Percentiles rank a stretch among this genome's conserved stretches.
phyloP scores from a whole-genome alignment of 1,284 basidiomycete genomes.

The Rhodofomes roseus region DNA sequence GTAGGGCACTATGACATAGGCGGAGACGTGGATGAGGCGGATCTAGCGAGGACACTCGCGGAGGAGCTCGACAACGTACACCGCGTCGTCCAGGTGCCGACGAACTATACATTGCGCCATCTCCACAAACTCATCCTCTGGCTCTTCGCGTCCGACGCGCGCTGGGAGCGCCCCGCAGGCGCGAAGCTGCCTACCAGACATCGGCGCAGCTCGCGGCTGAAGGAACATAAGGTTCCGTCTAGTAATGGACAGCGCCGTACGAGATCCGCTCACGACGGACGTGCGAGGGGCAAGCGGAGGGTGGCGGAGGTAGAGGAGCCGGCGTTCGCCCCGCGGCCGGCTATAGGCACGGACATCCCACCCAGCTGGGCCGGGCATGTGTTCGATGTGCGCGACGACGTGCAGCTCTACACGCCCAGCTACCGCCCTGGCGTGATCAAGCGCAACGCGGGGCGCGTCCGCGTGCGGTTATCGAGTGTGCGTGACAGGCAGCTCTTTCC shows the following conservation, averaged over 20 bases:
- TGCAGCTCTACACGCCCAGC: conserved; percentile 35
- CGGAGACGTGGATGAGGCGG: not conserved
- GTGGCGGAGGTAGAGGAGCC: not conserved
- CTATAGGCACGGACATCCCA: conserved; percentile 6
- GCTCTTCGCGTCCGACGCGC: conserved; percentile 46
- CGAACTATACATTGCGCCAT: conserved; percentile 66
- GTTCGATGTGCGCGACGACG: conserved; percentile 53
- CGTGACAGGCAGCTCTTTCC: conserved; percentile 52
- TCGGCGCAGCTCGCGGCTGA: conserved; percentile 7
- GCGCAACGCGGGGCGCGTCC: conserved; percentile 41
- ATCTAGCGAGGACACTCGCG: conserved; percentile 16
- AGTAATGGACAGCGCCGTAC: not conserved
- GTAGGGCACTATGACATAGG: not conserved
- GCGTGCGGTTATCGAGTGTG: conserved; percentile 51
- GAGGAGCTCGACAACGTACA: conserved; percentile 41
- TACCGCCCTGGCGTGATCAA: conserved; percentile 52
- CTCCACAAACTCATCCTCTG: conserved; percentile 60
- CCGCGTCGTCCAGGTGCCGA: conserved; percentile 64
- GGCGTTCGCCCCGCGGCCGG: not conserved
- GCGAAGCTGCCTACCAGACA: conserved; percentile 5
- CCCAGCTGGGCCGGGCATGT: conserved; percentile 39
- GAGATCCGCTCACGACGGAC: not conserved
- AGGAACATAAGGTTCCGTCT: not conserved
- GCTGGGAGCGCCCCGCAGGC: conserved; percentile 8
- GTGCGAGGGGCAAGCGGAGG: not conserved